Conservation (phyloP, 2,329 filamentous ascomycete genomes). For the Cordyceps javanica region DNA sequence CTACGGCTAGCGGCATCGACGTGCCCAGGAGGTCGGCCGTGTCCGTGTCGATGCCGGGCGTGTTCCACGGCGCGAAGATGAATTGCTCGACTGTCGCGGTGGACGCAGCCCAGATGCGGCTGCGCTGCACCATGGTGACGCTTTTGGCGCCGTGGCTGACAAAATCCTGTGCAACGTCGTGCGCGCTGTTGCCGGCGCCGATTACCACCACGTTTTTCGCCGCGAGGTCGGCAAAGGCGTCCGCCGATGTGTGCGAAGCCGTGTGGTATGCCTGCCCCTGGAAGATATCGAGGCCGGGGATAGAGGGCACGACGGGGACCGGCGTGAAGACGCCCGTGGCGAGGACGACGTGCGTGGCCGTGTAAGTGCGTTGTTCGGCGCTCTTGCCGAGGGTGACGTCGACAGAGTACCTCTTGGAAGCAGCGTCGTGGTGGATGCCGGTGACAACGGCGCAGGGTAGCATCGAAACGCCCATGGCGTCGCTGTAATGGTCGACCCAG, state of each 20-base stretch:
- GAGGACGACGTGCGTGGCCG: constrained; percentile 40
- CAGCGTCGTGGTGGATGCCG: constrained; percentile 32
- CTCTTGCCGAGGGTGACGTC: constrained; percentile 20
- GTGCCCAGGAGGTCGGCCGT: constrained; percentile 43
- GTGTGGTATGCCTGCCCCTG: constrained; percentile 38
- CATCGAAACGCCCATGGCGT: constrained; percentile 43
- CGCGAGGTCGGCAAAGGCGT: constrained; percentile 17
- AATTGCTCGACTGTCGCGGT: constrained; percentile 34
- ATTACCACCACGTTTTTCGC: constrained; percentile 41
- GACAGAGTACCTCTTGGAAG: constrained; percentile 32
- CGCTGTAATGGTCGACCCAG: constrained; percentile 43
- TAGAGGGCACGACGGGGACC: constrained; percentile 31
- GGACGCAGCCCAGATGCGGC: constrained; percentile 43
- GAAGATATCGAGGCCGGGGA: constrained; percentile 34
- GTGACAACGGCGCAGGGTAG: constrained; percentile 34
- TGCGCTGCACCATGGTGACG: constrained; percentile 49
- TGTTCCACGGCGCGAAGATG: constrained; percentile 31
- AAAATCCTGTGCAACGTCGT: constrained; percentile 46
- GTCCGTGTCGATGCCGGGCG: constrained; percentile 37
- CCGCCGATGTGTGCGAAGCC: constrained; percentile 34
- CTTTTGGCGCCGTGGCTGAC: constrained; percentile 38
- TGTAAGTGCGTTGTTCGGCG: constrained; percentile 19
- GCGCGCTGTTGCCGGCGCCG: constrained; percentile 42
- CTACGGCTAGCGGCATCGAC: constrained; percentile 39
- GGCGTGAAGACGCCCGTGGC: constrained; percentile 37